phyloP scores from a whole-genome alignment of 2,329 filamentous ascomycete species.

The Penicillium frequentans region DNA sequence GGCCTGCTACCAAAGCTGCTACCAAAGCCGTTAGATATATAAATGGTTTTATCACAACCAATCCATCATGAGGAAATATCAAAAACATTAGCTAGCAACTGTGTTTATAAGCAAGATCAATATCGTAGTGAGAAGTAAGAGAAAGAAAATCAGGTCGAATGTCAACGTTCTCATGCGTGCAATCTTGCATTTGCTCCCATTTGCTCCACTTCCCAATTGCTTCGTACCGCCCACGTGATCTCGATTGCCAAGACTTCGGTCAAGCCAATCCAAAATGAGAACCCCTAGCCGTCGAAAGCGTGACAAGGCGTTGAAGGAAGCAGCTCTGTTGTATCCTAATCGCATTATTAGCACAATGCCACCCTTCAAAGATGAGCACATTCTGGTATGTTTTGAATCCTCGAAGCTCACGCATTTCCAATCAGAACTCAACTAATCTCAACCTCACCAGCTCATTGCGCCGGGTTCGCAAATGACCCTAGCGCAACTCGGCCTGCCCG shows the following conservation, averaged over 20 bases:
- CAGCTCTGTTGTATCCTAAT: constrained; percentile 11
- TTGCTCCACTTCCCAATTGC: too few species aligned
- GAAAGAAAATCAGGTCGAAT: too few species aligned
- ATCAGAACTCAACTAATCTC: not conserved
- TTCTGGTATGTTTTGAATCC: constrained; percentile 42
- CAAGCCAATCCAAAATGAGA: constrained; percentile 26
- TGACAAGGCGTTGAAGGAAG: constrained; percentile 17
- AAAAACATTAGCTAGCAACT: fast-evolving
- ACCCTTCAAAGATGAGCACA: constrained; percentile 55
- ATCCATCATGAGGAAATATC: too few species aligned
- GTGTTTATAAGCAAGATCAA: too few species aligned
- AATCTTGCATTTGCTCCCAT: too few species aligned
- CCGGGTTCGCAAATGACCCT: constrained; percentile 83
- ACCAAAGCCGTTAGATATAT: too few species aligned
- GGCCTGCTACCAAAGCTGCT: too few species aligned
- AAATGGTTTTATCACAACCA: too few species aligned
- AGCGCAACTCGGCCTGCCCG: constrained; percentile 84
- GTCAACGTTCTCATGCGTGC: too few species aligned
- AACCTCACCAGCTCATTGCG: constrained; percentile 47
- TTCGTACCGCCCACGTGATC: not conserved
- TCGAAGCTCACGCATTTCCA: too few species aligned
- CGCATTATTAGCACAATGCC: constrained; percentile 42
- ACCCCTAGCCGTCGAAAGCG: constrained; percentile 2
- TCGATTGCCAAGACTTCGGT: not conserved
- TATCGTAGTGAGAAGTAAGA: too few species aligned